Conservation (phyloP, 1,284 basidiomycete species). For the Xanthoconium separans region DNA sequence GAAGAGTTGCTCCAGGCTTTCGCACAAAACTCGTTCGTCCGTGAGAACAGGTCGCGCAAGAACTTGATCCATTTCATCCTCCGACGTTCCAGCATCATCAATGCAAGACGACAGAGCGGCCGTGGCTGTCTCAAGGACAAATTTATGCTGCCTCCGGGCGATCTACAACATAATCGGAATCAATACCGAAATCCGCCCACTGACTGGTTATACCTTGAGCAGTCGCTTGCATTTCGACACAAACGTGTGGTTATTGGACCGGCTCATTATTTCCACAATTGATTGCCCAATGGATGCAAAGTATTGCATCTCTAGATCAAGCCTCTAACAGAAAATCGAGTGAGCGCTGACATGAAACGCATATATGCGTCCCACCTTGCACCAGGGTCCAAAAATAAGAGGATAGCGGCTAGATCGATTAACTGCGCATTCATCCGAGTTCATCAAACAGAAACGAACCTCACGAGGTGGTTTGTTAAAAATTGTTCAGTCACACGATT, state of each 20-base stretch:
- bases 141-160: constrained; percentile 23
- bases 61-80: constrained; percentile 10
- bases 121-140: constrained; percentile 18
- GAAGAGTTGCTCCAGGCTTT: constrained; percentile 50
- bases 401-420: constrained; percentile 61
- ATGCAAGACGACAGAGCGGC: constrained; percentile 20
- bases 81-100: constrained; percentile 3
- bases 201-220: constrained; percentile 49
- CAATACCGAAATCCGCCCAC: constrained; percentile 10
- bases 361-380: constrained; percentile 43
- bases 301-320: constrained; percentile 50
- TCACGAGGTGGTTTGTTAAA: constrained; percentile 56
- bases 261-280: constrained; percentile 48
- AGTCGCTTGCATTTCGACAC: constrained; percentile 41
- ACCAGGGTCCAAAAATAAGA: constrained; percentile 67
- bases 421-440: constrained; percentile 15
- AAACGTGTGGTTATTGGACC: constrained; percentile 52
- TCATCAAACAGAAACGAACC: constrained; percentile 38
- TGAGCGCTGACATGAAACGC: constrained; percentile 2
- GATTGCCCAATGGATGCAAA: constrained; percentile 52
- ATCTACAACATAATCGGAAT: constrained; percentile 23
- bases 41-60: constrained; percentile 24
- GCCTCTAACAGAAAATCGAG: constrained; percentile 43
- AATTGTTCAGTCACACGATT: constrained; percentile 54
- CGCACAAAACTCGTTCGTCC: constrained; percentile 41